Evolutionary conservation across 257 asterid species (phyloP), one percentile per base, ranked within the genome.

Genomic region (Solanum pinnatisectum): DNA sequence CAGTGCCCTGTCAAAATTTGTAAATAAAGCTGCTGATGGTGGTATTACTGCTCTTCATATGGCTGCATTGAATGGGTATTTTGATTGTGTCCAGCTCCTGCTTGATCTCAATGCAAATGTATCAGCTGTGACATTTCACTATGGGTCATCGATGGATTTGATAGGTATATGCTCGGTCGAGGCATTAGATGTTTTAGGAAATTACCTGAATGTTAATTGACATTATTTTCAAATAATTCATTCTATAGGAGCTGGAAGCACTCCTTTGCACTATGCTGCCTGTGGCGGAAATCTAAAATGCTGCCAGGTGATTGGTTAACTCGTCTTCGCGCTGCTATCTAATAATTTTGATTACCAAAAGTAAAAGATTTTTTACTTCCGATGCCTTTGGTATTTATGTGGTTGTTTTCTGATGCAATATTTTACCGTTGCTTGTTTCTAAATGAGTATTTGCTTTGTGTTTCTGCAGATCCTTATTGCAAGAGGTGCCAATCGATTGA

Each of bases 21-120:
- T 96, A 87, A 97, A 94, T 91, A 97, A 95, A 92, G 98, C 98
- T 87, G 99, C 99, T 40, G 99, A 97, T 89, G 98, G 99, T 67
- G 99, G 99, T 39, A 94, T 96, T 84, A 97, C 99, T 32, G 99
- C 99, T 91, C 98, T 97, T 86, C 99, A 97, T 88, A 96, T 97
- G 98, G 98, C 99, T 89, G 98, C 99, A 14, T 91, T 97, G 91
- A 97, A 97, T 88, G 99, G 99, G 87, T 92, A 96, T 89, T 97
- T 96, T 87, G 99, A 97, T 89, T 96, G 99, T 89, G 98, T 96
- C 78, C 99, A 96, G 88, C 98, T 97, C 90, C 95, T 97, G 56
- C 99, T 97, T 81, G 99, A 96, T 90, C 98, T 96, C 87, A 95
- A 93, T 84, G 99, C 98, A 44, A 93, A 91, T 89, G 95, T 93